Conservation (phyloP, 345 rosid species). For the Eucalyptus leucophloia region DNA sequence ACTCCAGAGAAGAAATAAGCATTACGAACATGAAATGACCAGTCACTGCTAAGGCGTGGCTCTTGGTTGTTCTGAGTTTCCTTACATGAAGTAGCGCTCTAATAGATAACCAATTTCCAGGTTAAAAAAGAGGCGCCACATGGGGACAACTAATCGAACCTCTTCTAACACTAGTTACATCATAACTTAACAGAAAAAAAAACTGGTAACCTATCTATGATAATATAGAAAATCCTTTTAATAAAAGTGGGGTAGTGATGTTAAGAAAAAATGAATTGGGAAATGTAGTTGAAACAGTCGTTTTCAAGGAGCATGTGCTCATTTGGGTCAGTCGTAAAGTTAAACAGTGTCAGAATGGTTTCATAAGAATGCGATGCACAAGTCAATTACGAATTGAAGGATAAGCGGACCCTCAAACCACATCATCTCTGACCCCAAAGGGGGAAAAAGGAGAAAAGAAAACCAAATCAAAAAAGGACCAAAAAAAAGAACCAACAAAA, state of each 20-base stretch:
- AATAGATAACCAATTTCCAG: background rate
- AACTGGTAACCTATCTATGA: background rate
- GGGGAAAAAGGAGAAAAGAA: background rate
- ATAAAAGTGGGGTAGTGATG: background rate
- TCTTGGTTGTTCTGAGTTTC: background rate
- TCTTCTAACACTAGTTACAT: background rate
- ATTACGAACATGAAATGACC: background rate
- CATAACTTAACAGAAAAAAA: background rate
- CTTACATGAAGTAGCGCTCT: background rate
- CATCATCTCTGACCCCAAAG: background rate
- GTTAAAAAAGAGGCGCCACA: background rate
- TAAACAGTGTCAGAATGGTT: background rate
- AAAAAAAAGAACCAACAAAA: background rate
- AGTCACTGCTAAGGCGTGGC: background rate
- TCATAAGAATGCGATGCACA: background rate
- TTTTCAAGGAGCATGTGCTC: background rate
- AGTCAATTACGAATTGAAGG: background rate
- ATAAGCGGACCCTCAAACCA: background rate
- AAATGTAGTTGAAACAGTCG: background rate
- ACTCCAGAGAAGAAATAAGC: background rate
- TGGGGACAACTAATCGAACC: background rate
- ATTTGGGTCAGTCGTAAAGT: background rate
- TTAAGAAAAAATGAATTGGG: background rate
- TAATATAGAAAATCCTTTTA: background rate
- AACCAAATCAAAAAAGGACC: background rate